These are phyloP conservation scores for Parafenestella ontariensis DNA, from an alignment of 2,329 filamentous ascomycete genomes.

Conservation along the genomic window DNA sequence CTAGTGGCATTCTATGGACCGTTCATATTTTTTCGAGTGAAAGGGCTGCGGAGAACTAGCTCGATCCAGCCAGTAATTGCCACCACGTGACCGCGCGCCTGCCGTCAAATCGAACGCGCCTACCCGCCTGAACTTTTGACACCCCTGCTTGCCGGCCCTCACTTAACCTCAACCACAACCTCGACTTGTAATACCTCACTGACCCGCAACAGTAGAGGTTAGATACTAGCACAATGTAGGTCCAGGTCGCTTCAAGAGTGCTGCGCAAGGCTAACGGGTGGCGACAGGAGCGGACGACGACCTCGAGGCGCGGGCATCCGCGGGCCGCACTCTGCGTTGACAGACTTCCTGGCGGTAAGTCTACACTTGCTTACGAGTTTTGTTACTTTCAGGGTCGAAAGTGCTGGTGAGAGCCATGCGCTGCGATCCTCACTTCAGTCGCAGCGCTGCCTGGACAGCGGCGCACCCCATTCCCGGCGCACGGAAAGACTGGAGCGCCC, in stretches of 20 bases:
- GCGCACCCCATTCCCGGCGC: neutral
- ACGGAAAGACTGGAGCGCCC: neutral
- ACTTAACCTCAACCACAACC: constrained; percentile 1
- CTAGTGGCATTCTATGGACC: too few relatives aligned
- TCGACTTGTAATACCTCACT: neutral
- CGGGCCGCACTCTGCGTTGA: constrained; percentile 70
- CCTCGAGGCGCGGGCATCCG: constrained; percentile 57
- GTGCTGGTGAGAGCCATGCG: too few relatives aligned
- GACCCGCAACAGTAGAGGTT: neutral
- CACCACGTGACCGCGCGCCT: constrained; percentile 42
- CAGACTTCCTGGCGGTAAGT: constrained; percentile 70
- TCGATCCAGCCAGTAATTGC: constrained; percentile 25
- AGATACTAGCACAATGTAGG: constrained; percentile 23
- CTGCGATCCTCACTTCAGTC: too few relatives aligned
- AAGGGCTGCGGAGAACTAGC: constrained; percentile 7
- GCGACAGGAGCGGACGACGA: constrained; percentile 42
- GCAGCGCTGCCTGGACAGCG: too few relatives aligned
- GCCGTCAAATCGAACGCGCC: constrained; percentile 19
- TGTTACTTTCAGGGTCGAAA: neutral
- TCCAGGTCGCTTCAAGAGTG: neutral
- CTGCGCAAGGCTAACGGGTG: constrained; percentile 23
- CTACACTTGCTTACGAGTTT: neutral
- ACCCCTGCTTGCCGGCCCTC: constrained; percentile 12
- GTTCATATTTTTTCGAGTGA: too few relatives aligned
- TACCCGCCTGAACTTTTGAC: constrained; percentile 4